Conservation (phyloP, 352 stramenopile species). For the Pythium dissimile region DNA sequence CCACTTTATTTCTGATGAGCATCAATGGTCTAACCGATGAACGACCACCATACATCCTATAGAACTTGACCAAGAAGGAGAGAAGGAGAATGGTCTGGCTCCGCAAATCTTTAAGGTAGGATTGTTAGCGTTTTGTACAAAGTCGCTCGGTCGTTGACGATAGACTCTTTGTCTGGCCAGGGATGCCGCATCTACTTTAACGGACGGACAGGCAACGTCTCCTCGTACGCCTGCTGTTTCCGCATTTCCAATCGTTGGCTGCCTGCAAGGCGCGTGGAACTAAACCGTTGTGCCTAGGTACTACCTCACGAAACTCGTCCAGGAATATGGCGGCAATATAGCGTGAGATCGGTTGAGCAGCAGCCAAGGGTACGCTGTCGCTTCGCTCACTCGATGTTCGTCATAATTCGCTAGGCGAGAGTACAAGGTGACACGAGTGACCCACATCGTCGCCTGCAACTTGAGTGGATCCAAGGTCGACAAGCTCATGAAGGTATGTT, state of each 20-base stretch:
- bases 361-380: too few relatives aligned
- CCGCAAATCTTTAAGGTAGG: slow-evolving; percentile 56
- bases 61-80: too few relatives aligned
- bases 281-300: slow-evolving; percentile 43
- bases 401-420: slow-evolving; percentile 3
- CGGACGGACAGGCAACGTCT: slow-evolving; percentile 75
- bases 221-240: slow-evolving; percentile 65
- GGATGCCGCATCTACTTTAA: slow-evolving; percentile 82
- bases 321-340: slow-evolving; percentile 70
- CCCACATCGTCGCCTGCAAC: slow-evolving; percentile 79
- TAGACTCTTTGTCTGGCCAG: slow-evolving; percentile 19
- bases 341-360: slow-evolving; percentile 27
- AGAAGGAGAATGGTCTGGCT: not conserved
- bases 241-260: too few relatives aligned
- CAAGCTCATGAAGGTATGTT: slow-evolving; percentile 59
- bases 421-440: slow-evolving; percentile 44
- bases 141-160: not conserved
- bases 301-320: slow-evolving; percentile 74
- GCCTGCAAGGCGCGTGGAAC: too few relatives aligned
- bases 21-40: too few relatives aligned
- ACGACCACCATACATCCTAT: too few relatives aligned
- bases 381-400: not conserved
- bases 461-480: slow-evolving; percentile 74
- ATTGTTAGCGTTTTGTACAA: not conserved
- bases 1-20: too few relatives aligned